A percentile compares a stretch with the other conserved stretches of the same genome.
phyloP scores from a whole-genome alignment of 768 basidiomycete species.

The Amanita rubescens region DNA sequence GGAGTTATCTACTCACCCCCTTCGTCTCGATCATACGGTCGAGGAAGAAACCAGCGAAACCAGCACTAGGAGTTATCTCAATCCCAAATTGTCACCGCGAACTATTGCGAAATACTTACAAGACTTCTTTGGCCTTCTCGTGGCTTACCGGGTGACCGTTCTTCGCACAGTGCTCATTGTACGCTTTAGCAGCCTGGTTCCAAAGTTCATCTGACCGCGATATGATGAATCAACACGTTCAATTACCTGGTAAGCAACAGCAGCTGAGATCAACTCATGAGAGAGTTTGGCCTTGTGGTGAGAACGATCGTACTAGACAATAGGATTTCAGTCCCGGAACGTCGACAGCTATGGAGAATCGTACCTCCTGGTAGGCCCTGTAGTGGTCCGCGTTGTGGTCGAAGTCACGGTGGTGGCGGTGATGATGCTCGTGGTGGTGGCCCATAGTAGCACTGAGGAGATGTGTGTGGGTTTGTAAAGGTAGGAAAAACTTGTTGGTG shows the following conservation, averaged over 20 bases:
- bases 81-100: not conserved
- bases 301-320: constrained; percentile 33
- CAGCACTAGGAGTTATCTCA: constrained; percentile 33
- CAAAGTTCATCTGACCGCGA: constrained; percentile 36
- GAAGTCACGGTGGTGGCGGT: not conserved
- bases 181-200: constrained; percentile 54
- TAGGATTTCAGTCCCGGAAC: no score
- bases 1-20: constrained; percentile 21
- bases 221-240: no score
- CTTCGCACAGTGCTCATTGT: constrained; percentile 41
- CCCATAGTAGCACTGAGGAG: constrained; percentile 27
- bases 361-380: constrained; percentile 34
- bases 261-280: constrained; percentile 62
- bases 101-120: constrained; percentile 22
- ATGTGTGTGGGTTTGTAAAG: not conserved
- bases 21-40: constrained; percentile 52
- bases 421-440: constrained; percentile 29
- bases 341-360: constrained; percentile 31
- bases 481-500: no score
- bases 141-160: constrained; percentile 47
- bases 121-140: constrained; percentile 48
- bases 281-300: constrained; percentile 51
- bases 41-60: constrained; percentile 45
- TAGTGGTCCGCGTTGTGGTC: constrained; percentile 31
- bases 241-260: constrained; percentile 55